These are phyloP conservation scores for Whalleya microplaca DNA, from an alignment of 2,329 filamentous ascomycete genomes.

Conservation along the genomic window DNA sequence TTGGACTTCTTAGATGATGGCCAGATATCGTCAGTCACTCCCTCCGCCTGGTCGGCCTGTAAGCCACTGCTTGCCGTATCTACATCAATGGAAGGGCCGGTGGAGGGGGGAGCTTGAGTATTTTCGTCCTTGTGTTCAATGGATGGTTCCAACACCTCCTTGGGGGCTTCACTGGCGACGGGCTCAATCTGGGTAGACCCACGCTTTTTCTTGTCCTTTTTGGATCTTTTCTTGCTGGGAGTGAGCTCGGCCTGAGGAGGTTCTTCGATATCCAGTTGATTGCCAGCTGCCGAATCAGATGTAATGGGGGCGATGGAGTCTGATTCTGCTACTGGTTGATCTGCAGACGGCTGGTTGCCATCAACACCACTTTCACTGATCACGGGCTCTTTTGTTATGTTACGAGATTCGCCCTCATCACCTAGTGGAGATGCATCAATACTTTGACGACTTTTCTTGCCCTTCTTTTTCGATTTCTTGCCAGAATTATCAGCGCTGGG, in stretches of 20 bases:
- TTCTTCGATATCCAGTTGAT: constrained; percentile 11
- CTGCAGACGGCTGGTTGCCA: constrained; percentile 6
- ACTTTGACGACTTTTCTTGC: constrained; percentile 15
- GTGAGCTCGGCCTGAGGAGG: constrained; percentile 16
- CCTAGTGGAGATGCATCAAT: constrained; percentile 8
- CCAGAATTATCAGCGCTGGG: constrained; percentile 17
- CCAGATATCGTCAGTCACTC: constrained; percentile 8
- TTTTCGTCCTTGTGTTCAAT: constrained; percentile 6
- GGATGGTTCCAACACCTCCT: constrained; percentile 14
- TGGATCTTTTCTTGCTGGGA: constrained; percentile 28
- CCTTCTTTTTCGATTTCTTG: constrained; percentile 30
- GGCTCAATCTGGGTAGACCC: constrained; percentile 21
- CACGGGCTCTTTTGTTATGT: constrained; percentile 6
- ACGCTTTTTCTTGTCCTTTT: constrained; percentile 30
- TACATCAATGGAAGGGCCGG: constrained; percentile 8
- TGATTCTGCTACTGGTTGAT: constrained; percentile 12
- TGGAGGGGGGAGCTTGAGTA: not conserved
- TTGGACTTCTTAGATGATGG: constrained; percentile 18
- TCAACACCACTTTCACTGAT: constrained; percentile 10
- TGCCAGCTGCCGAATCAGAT: constrained; percentile 8
- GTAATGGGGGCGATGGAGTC: not conserved
- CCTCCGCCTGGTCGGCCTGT: constrained; percentile 5
- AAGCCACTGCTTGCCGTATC: constrained; percentile 3
- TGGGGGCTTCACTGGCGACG: constrained; percentile 7
- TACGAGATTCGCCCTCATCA: constrained; percentile 10